Evolutionary conservation across 2,329 filamentous ascomycete genomes (phyloP).

Genomic region (Xylaria sp.): DNA sequence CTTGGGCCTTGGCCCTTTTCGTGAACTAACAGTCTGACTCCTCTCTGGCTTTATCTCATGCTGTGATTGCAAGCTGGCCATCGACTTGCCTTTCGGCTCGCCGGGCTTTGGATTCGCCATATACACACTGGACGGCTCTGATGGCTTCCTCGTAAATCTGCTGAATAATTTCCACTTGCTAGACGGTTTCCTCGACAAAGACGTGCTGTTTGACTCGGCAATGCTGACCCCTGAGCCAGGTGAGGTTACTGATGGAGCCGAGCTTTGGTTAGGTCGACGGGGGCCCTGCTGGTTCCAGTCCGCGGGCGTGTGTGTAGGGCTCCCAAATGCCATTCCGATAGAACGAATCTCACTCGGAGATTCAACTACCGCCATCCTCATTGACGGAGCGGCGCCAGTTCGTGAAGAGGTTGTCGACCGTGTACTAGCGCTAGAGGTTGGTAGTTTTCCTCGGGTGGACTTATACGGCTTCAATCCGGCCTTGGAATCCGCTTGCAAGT

Average conservation of each 20-base stretch:
- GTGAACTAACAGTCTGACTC: slow-evolving; percentile 41
- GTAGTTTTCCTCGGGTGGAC: slow-evolving; percentile 45
- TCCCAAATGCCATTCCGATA: slow-evolving; percentile 77
- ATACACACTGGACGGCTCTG: slow-evolving; percentile 29
- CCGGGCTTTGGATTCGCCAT: slow-evolving; percentile 23
- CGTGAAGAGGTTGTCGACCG: slow-evolving; percentile 35
- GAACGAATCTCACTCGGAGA: slow-evolving; percentile 46
- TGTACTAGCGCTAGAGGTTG: slow-evolving; percentile 48
- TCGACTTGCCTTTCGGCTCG: slow-evolving; percentile 23
- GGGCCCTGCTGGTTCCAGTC: slow-evolving; percentile 29
- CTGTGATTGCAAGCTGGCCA: slow-evolving; percentile 21
- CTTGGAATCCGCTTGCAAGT: slow-evolving; percentile 34
- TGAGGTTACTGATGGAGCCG: slow-evolving; percentile 19
- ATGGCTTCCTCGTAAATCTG: slow-evolving; percentile 51
- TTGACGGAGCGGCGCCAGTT: slow-evolving; percentile 36
- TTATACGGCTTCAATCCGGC: slow-evolving; percentile 43
- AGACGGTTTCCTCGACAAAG: slow-evolving; percentile 49
- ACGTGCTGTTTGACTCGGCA: slow-evolving; percentile 26
- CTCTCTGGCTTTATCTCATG: slow-evolving; percentile 35
- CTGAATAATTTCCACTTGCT: slow-evolving; percentile 64
- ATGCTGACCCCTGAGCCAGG: slow-evolving; percentile 28
- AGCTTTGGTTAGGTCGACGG: slow-evolving; percentile 16
- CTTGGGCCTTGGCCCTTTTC: slow-evolving; percentile 44
- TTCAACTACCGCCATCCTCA: slow-evolving; percentile 47
- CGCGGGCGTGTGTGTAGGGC: slow-evolving; percentile 55